Conservation (phyloP, 305 asterid genomes). For the Fraxinus sp. region DNA sequence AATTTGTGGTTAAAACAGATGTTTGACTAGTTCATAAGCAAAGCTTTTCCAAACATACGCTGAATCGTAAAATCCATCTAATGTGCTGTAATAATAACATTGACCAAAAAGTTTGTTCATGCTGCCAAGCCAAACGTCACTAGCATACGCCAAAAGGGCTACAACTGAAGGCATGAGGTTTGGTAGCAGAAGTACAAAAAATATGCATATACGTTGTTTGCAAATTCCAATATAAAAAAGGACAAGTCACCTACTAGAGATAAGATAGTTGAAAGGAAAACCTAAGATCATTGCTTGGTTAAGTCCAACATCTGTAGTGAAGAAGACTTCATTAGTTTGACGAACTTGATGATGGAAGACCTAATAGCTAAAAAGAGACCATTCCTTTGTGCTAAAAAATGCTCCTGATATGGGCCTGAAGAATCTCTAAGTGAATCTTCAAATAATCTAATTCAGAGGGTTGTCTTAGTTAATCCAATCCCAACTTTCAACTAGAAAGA, state of each 20-base stretch:
- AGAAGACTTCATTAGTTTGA: background rate
- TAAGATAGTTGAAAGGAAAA: background rate
- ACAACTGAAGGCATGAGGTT: background rate
- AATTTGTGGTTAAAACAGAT: background rate
- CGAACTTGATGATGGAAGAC: background rate
- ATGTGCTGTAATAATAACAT: background rate
- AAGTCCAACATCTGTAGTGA: background rate
- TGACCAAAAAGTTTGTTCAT: background rate
- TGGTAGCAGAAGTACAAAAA: background rate
- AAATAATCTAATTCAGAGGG: background rate
- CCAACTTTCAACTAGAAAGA: background rate
- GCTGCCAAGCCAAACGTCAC: background rate
- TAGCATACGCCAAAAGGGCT: background rate
- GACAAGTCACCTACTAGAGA: background rate
- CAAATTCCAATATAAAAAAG: background rate
- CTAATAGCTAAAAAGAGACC: background rate
- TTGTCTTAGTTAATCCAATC: background rate
- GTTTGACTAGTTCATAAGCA: background rate
- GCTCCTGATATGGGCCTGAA: background rate
- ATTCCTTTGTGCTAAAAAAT: background rate
- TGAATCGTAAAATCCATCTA: background rate
- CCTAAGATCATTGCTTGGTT: background rate
- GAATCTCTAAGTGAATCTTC: background rate
- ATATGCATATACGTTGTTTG: background rate
- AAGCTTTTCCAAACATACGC: background rate